Percentiles rank a stretch among this genome's conserved stretches.
Evolutionary conservation across 345 rosid species (phyloP).

Genomic region (Firmiana major): DNA sequence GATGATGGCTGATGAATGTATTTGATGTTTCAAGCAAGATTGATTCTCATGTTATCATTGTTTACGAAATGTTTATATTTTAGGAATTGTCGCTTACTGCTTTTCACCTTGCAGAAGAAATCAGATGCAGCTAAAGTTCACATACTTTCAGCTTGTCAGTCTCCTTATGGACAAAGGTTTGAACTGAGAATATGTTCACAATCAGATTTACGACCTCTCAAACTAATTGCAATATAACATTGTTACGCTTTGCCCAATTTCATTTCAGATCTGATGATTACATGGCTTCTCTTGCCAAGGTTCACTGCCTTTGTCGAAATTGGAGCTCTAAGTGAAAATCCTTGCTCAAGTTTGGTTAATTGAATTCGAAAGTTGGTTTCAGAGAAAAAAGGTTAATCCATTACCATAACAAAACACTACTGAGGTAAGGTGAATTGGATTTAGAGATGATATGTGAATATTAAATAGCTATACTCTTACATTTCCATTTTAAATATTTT

Average conservation of each 20-base stretch:
- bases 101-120: constrained; percentile 46
- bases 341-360: background rate
- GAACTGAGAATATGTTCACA: constrained; percentile 7
- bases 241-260: background rate
- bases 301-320: constrained; percentile 62
- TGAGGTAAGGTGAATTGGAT: background rate
- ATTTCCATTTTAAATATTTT: background rate
- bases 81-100: background rate
- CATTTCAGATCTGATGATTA: constrained; percentile 80
- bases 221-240: background rate
- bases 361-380: background rate
- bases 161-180: constrained; percentile 79
- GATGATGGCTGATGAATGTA: background rate
- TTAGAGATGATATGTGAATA: background rate
- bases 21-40: background rate
- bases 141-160: constrained; percentile 51
- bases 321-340: constrained; percentile 38
- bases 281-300: constrained; percentile 85
- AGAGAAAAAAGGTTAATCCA: background rate
- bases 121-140: constrained; percentile 61
- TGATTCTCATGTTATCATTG: background rate
- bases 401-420: background rate
- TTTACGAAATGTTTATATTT: background rate
- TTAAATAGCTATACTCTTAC: background rate
- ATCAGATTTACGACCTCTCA: background rate